Conservation (phyloP, 768 basidiomycete species). For the Xanthoconium purpureum region DNA sequence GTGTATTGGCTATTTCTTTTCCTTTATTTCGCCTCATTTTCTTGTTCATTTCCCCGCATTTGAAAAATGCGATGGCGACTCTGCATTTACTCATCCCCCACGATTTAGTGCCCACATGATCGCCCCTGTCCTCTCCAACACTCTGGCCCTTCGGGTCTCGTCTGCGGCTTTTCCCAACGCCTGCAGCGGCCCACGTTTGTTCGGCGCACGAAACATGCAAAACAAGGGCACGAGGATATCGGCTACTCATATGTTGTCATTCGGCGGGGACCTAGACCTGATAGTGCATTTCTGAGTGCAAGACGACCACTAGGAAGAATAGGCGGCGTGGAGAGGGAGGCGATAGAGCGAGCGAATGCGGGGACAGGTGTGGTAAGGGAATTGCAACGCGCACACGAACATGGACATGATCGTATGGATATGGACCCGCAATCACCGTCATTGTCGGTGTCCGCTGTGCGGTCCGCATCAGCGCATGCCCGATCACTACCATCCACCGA, state of each 20-base stretch:
- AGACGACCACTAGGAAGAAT: constrained; percentile 23
- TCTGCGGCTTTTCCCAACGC: constrained; percentile 86
- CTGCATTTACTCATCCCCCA: neutral
- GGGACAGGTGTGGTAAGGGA: constrained; percentile 23
- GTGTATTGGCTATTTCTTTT: neutral
- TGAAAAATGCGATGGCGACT: constrained; percentile 13
- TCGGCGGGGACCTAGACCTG: constrained; percentile 71
- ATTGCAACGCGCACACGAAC: constrained; percentile 21
- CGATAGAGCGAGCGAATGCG: constrained; percentile 25
- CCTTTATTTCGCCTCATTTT: neutral
- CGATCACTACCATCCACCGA: constrained; percentile 17
- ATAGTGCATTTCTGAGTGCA: constrained; percentile 5
- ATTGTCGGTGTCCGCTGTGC: constrained; percentile 12
- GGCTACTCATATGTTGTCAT: constrained; percentile 91
- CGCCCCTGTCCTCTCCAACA: constrained; percentile 72
- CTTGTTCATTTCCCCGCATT: constrained; percentile 12
- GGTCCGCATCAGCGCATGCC: constrained; percentile 6
- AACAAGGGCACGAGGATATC: constrained; percentile 79
- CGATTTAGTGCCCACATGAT: constrained; percentile 85
- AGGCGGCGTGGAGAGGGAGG: constrained; percentile 31
- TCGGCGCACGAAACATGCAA: constrained; percentile 83
- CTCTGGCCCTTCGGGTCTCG: constrained; percentile 48
- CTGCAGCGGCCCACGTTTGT: constrained; percentile 84
- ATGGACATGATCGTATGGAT: constrained; percentile 11
- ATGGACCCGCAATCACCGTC: constrained; percentile 29